Evolutionary conservation across 2,329 filamentous ascomycete genomes (phyloP), one percentile per base, ranked within the genome.

Genomic region (Botrytis squamosa): DNA sequence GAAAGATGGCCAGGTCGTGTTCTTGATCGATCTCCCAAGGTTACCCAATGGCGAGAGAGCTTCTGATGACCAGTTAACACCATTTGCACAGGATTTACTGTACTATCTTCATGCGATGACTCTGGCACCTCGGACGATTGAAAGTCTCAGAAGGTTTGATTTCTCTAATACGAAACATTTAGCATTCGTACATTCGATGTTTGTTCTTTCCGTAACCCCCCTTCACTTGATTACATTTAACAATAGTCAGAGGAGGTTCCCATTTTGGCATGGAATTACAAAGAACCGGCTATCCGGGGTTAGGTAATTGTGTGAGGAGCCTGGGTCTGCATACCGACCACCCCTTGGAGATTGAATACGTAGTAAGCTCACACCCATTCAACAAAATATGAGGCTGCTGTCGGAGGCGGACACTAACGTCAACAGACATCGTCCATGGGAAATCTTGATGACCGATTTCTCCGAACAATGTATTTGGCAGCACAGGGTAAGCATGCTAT

Each of bases 121-220:
- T 0, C 81, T 97, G 12, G 87, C 91, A 5, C 84, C 88, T 25
- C 87, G 86, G 33, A 86, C 97, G 62, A 83, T 93, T 46, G 82
- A 86, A 7, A 95, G 93, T 70, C 83, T 98, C 8, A 83, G 87
- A 36, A 90, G 89, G 46, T 98, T 97, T 81, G 94, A 98, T 82
- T 98, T 97, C 80, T 87, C 88, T 3, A 86, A 88, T 74, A 97
- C 95, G 0, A 82, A 83, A 18, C 84, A 88, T 46, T 87, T 97
- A 76, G 92, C 89, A 2, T 97, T 99, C 81, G 89, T 98, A 10
- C 94, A 97, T 81, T 92, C 92, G 12, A 93, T 97, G 92, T 94
- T 83, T 82, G 90, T 80, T 18, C 38, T 25, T 42, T n/a, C 20
- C 72, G 75, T 57, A 40, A 38, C 1, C 20, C 40, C 40, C 33